phyloP scores from a whole-genome alignment of 768 basidiomycete genomes.

The Kwoniella europaea region DNA sequence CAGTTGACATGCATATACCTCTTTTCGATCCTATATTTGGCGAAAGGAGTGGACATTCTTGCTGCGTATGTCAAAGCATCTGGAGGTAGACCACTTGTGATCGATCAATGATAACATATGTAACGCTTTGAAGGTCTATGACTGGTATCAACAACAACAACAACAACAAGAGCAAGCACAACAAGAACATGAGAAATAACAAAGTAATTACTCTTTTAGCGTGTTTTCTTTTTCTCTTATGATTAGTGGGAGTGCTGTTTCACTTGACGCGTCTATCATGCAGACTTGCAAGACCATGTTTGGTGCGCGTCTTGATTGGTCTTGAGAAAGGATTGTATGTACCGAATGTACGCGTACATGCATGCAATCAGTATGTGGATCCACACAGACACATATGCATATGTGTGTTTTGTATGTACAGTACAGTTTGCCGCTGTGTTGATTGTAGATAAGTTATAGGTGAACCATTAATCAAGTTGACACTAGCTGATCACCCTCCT shows the following conservation, averaged over 20 bases:
- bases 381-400: background rate
- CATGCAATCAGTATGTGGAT: background rate
- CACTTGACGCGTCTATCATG: no score
- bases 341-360: background rate
- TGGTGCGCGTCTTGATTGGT: no score
- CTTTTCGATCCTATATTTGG: background rate
- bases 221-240: no score
- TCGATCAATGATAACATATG: background rate
- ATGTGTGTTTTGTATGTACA: background rate
- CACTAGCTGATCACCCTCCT: background rate
- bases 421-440: no score
- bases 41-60: background rate
- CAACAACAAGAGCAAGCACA: no score
- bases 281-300: no score
- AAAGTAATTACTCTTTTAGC: no score
- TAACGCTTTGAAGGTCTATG: background rate
- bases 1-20: background rate
- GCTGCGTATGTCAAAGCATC: background rate
- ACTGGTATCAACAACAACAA: no score
- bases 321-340: no score
- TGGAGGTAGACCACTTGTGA: background rate
- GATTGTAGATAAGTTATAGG: no score
- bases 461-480: background rate
- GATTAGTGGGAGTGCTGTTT: no score
- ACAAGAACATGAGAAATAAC: no score